A percentile compares a stretch with the other conserved stretches of the same genome.
phyloP scores from a whole-genome alignment of 2,329 filamentous ascomycete genomes.

The Trichoderma pleuroti region DNA sequence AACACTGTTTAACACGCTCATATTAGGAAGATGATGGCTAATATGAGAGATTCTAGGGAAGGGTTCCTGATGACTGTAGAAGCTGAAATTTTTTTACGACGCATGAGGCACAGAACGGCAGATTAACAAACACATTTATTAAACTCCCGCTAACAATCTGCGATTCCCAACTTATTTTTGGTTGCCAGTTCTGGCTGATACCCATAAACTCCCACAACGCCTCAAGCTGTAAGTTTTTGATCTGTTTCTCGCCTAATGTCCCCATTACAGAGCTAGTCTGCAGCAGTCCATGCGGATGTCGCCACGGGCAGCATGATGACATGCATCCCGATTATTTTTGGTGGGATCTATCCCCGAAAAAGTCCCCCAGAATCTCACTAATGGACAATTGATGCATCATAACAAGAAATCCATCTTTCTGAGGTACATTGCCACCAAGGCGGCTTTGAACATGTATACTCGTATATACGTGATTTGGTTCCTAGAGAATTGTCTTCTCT shows the following conservation, averaged over 20 bases:
- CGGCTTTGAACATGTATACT: background rate
- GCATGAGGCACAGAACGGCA: background rate
- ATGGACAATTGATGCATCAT: background rate
- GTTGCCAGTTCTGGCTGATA: background rate
- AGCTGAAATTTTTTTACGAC: background rate
- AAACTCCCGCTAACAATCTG: background rate
- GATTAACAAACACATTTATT: background rate
- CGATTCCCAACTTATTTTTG: background rate
- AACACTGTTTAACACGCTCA: background rate
- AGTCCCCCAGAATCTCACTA: background rate
- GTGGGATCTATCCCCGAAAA: background rate
- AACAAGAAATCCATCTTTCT: background rate
- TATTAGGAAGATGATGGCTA: background rate
- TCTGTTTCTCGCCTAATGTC: background rate
- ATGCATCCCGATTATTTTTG: background rate
- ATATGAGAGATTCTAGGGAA: background rate
- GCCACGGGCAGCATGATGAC: background rate
- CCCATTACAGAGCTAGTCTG: background rate
- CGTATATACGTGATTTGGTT: background rate
- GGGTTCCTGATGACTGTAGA: background rate
- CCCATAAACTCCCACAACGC: background rate
- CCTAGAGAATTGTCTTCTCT: background rate
- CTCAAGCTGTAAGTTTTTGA: background rate
- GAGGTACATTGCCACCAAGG: background rate
- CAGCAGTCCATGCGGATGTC: background rate